These are phyloP conservation scores for Plasmodium blacklocki DNA, from an alignment of 169 alveolate species.

Conservation along the genomic window DNA sequence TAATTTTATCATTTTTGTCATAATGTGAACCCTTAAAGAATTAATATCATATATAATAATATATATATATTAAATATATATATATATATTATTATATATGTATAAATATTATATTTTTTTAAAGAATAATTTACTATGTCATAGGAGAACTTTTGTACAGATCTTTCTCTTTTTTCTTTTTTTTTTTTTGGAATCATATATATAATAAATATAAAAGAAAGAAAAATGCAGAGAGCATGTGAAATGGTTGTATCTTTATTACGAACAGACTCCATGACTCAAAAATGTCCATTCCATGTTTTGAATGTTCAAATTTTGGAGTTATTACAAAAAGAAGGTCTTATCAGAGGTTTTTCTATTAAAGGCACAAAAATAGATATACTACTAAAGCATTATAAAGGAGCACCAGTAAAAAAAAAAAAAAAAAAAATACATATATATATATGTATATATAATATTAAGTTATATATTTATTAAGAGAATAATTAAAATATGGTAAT, in stretches of 20 bases:
- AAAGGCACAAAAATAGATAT: slow-evolving; percentile 91
- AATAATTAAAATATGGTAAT: background rate
- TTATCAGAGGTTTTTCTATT: slow-evolving; percentile 90
- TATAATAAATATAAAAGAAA: slow-evolving; percentile 11
- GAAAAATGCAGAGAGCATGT: slow-evolving; percentile 90
- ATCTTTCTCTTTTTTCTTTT: background rate
- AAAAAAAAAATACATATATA: too few species aligned
- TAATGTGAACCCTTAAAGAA: too few species aligned
- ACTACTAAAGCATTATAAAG: slow-evolving; percentile 90
- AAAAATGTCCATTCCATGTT: slow-evolving; percentile 87
- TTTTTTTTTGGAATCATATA: too few species aligned
- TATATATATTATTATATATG: background rate
- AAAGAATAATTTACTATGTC: background rate
- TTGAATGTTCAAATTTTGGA: slow-evolving; percentile 89
- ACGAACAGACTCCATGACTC: slow-evolving; percentile 87
- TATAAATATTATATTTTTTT: slow-evolving; percentile 3
- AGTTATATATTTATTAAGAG: too few species aligned
- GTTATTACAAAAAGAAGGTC: slow-evolving; percentile 89
- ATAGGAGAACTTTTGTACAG: background rate
- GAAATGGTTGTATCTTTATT: slow-evolving; percentile 91
- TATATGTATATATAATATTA: too few species aligned
- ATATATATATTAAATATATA: background rate
- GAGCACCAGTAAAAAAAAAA: slow-evolving; percentile 79
- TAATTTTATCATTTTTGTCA: too few species aligned
- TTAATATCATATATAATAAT: background rate